Evolutionary conservation across 257 asterid genomes (phyloP), one percentile per base, ranked within the genome.

Genomic region (Solanum raphanifolium): DNA sequence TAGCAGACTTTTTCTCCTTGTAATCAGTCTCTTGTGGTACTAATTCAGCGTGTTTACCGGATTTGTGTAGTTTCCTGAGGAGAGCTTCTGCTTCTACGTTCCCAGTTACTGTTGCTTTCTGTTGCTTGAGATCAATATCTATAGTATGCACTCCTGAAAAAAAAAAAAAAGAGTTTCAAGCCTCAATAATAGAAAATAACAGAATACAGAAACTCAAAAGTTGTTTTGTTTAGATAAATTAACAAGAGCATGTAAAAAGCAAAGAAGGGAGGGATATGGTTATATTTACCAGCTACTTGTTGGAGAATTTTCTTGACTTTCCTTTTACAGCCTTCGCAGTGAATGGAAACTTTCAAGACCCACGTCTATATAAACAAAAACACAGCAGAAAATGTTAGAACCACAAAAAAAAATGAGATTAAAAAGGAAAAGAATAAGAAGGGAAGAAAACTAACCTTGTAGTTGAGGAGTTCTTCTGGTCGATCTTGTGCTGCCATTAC

Each of bases 301-400:
- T 15, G 78, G 52, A 95, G 93, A 69, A 93, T 91, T 87, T 94
- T 95, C 90, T 90, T 92, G 75, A 95, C 97, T 87, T 94, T 95
- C 78, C 86, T 90, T 88, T 92, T 94, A 92, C 98, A 95, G 65
- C 96, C 98, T 90, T 92, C 93, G 81, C 98, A 95, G 89, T 95
- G 97, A 89, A 95, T 93, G 2, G 97, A 95, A 87, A 94, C 95
- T 89, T 86, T 94, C 87, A 95, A 90, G n/a, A 89, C 83, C 90
- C 93, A 93, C 11, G 86, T 92, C 96, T 94, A 93, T 38, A 27
- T 25, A 84, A 39, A 83, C 48, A 39, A 9, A 9, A 9, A 83
- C 25, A 84, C 20, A 29, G 58, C 76, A 76, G 18, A 81, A 29
- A 15, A 71, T 31, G 32, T 52, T 13, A 43, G 21, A 5, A 43